Evolutionary conservation across 2,329 filamentous ascomycete genomes (phyloP).

Genomic region (Penicillium sp.): DNA sequence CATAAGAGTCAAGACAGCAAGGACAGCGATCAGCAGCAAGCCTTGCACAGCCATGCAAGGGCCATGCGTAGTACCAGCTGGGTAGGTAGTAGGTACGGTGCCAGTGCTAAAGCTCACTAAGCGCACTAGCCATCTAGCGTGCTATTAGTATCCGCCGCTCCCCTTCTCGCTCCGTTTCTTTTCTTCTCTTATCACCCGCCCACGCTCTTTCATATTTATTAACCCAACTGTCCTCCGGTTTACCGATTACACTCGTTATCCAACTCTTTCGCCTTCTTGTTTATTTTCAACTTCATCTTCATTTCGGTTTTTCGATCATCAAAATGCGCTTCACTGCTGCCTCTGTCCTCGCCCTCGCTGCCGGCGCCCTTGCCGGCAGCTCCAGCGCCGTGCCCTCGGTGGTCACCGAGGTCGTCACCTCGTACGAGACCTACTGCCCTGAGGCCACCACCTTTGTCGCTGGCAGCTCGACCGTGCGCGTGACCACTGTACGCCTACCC

Average conservation of each 20-base stretch:
- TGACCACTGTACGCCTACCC: constrained; percentile 54
- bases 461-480: constrained; percentile 63
- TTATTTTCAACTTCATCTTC: not conserved
- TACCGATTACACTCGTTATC: constrained; percentile 16
- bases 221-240: no score
- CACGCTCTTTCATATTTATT: constrained; percentile 5
- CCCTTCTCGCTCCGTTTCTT: not conserved
- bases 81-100: no score
- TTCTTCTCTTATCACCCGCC: not conserved
- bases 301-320: no score
- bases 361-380: constrained; percentile 30
- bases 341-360: constrained; percentile 36
- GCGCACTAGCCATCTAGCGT: no score
- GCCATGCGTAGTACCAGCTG: no score
- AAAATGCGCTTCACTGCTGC: constrained; percentile 49
- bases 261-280: not conserved
- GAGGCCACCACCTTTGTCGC: constrained; percentile 61
- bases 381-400: constrained; percentile 1
- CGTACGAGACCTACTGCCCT: constrained; percentile 70
- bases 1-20: no score
- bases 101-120: no score
- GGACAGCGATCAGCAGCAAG: no score
- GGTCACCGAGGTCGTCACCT: constrained; percentile 55
- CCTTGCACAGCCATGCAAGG: no score
- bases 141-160: no score